A percentile compares a stretch with the other conserved stretches of the same genome.
phyloP scores from a whole-genome alignment of 1,284 basidiomycete genomes.

The Uromyces viciae-fabae region DNA sequence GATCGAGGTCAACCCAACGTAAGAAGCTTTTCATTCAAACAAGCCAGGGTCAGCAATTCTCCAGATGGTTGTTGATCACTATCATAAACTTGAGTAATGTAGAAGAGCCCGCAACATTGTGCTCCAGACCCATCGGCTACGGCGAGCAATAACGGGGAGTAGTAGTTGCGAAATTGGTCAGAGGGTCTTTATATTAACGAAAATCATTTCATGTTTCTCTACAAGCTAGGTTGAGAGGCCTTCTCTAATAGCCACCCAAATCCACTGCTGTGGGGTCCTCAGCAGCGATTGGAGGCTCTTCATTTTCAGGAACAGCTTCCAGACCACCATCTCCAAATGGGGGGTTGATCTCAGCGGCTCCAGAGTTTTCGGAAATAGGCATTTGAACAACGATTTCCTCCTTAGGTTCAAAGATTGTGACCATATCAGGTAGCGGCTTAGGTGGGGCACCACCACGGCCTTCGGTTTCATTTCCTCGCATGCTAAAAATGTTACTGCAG shows the following conservation, averaged over 20 bases:
- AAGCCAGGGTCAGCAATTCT: no score
- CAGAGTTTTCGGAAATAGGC: constrained; percentile 48
- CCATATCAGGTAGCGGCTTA: constrained; percentile 93
- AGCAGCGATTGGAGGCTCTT: constrained; percentile 25
- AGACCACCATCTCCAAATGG: constrained; percentile 29
- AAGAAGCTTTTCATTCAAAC: no score
- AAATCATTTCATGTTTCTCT: no score
- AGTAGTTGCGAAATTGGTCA: no score
- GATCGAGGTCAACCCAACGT: no score
- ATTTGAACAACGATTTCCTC: constrained; percentile 45
- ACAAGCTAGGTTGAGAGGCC: no score
- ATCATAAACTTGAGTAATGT: no score
- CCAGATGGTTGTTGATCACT: no score
- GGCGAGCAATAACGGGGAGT: no score
- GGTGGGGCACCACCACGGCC: constrained; percentile 75
- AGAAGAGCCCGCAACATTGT: no score
- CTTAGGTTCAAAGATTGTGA: constrained; percentile 76
- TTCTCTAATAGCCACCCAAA: constrained; percentile 34
- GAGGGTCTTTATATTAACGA: no score
- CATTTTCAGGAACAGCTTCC: constrained; percentile 38
- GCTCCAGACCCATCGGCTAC: no score
- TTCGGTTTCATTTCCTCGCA: constrained; percentile 93
- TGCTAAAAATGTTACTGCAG: constrained; percentile 64
- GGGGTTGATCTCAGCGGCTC: constrained; percentile 35
- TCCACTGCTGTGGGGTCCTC: constrained; percentile 33